Evolutionary conservation across 176 grass and related monocot species (phyloP).

Genomic region (Triticum urartu): DNA sequence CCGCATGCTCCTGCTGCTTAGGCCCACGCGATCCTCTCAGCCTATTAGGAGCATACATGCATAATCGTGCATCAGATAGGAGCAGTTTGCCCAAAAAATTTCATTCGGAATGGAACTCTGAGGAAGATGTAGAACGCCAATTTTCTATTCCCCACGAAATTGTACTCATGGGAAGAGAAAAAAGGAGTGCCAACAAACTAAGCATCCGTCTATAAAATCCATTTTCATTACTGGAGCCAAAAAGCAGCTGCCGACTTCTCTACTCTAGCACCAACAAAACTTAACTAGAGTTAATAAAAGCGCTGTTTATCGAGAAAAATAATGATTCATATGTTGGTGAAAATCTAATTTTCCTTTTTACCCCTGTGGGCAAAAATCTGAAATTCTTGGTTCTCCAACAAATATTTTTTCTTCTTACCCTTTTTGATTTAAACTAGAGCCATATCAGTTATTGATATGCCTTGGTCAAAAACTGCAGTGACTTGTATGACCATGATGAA

Average conservation of each 20-base stretch:
- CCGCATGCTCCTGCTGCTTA: neutral
- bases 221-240: neutral
- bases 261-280: neutral
- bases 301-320: neutral
- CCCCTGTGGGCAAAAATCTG: too few relatives aligned
- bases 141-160: neutral
- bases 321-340: neutral
- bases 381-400: neutral
- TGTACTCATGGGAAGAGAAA: neutral
- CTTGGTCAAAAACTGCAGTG: neutral
- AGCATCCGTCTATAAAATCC: neutral
- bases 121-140: neutral
- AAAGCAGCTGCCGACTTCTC: neutral
- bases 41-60: neutral
- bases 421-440: neutral
- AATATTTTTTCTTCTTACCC: neutral
- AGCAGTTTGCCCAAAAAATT: neutral
- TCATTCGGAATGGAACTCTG: neutral
- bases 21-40: neutral
- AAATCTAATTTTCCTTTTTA: neutral
- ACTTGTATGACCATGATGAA: neutral
- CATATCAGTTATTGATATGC: neutral
- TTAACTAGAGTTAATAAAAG: neutral
- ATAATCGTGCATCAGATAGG: neutral
- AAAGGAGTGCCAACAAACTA: neutral